These are phyloP conservation scores for Adansonia madagascariensis DNA, from an alignment of 441 rosid species.

Conservation along the genomic window DNA sequence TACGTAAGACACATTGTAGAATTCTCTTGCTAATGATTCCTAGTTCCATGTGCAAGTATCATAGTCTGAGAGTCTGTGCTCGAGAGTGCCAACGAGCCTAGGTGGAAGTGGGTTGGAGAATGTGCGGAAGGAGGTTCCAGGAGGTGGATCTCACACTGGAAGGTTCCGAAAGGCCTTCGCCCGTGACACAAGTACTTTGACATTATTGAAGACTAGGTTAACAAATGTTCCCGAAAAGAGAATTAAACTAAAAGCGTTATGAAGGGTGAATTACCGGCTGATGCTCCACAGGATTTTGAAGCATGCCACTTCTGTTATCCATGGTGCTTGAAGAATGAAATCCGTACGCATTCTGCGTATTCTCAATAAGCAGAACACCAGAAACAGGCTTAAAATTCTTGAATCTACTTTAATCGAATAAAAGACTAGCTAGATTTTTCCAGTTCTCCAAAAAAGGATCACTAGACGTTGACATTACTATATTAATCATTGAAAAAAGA, in stretches of 20 bases:
- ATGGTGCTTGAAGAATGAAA: slow-evolving; percentile 35
- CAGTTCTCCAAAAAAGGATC: neutral
- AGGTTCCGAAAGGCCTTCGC: no score
- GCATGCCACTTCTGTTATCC: slow-evolving; percentile 37
- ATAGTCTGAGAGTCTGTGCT: no score
- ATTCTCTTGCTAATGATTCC: neutral
- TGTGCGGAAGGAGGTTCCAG: no score
- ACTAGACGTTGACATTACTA: neutral
- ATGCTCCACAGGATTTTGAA: slow-evolving; percentile 39
- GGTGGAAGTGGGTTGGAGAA: no score
- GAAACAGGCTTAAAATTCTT: slow-evolving; percentile 1
- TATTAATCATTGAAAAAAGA: no score
- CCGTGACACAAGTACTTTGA: no score
- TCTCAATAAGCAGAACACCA: neutral
- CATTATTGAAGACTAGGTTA: neutral
- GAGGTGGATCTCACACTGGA: no score
- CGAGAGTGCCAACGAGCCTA: no score
- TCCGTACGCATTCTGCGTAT: slow-evolving; percentile 46
- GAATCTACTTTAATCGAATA: neutral
- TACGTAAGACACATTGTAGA: neutral
- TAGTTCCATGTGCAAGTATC: neutral
- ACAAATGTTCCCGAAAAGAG: neutral
- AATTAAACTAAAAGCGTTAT: neutral
- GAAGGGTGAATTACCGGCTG: slow-evolving; percentile 44
- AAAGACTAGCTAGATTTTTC: neutral